Conservation (phyloP, 441 rosid species). For the Cnidoscolus chayamansa region DNA sequence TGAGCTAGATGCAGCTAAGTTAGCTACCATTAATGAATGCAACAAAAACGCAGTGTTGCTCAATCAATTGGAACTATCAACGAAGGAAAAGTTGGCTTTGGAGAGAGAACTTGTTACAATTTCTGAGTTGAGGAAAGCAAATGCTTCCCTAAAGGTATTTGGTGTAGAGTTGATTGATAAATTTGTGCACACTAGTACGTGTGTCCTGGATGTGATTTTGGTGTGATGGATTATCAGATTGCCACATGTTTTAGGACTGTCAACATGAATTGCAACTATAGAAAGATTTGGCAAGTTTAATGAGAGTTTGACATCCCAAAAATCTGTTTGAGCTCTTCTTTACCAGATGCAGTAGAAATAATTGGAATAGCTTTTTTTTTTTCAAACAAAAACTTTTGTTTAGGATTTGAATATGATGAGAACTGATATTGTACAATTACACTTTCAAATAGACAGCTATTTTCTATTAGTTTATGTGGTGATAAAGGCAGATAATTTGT, state of each 20-base stretch:
- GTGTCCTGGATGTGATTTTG: constrained; percentile 5
- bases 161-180: constrained; percentile 13
- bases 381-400: not conserved
- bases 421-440: not conserved
- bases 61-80: constrained; percentile 70
- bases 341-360: not conserved
- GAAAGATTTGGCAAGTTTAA: constrained; percentile 1
- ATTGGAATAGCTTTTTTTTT: not conserved
- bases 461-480: not conserved
- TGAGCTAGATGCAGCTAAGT: constrained; percentile 88
- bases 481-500: not conserved
- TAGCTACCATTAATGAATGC: constrained; percentile 82
- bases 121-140: constrained; percentile 72
- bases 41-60: constrained; percentile 83
- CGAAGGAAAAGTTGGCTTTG: constrained; percentile 72
- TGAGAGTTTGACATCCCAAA: not conserved
- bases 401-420: not conserved
- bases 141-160: constrained; percentile 64
- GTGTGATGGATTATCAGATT: not conserved
- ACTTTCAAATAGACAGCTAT: not conserved
- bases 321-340: not conserved
- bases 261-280: not conserved
- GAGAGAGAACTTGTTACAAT: constrained; percentile 63
- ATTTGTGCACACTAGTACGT: constrained; percentile 1
- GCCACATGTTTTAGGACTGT: not conserved